phyloP scores from a whole-genome alignment of 345 rosid genomes.

The Balakata baccata region DNA sequence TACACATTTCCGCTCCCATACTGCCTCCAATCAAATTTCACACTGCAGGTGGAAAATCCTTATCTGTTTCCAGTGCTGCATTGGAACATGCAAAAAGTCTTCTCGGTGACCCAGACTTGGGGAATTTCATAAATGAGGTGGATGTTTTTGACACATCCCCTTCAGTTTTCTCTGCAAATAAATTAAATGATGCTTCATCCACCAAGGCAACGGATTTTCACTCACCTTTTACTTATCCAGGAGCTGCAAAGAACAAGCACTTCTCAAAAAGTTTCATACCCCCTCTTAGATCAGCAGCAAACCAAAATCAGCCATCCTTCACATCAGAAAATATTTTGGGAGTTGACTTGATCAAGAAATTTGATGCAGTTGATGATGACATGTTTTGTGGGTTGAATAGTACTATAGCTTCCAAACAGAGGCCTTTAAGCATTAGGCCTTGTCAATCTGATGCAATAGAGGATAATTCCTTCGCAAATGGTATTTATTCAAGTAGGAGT shows the following conservation, averaged over 20 bases:
- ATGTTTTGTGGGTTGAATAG: conserved; percentile 18
- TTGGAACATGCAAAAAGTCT: conserved; percentile 80
- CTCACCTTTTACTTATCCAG: conserved; percentile 36
- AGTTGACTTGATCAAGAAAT: conserved; percentile 63
- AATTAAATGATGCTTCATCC: conserved; percentile 31
- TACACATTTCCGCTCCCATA: conserved; percentile 33
- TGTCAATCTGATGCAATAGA: conserved; percentile 14
- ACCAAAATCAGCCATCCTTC: conserved; percentile 30
- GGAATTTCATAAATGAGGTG: conserved; percentile 46
- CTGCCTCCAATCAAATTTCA: conserved; percentile 68
- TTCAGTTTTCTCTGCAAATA: conserved; percentile 34
- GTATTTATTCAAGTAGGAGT: conserved; percentile 28
- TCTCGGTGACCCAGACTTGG: conserved; percentile 87
- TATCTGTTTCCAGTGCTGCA: conserved; percentile 84
- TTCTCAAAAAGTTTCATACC: conserved; percentile 50
- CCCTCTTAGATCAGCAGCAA: conserved; percentile 52
- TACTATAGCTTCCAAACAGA: conserved; percentile 28
- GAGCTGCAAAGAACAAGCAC: conserved; percentile 38
- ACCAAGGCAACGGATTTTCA: conserved; percentile 38
- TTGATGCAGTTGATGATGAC: conserved; percentile 56
- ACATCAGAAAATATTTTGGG: conserved; percentile 38
- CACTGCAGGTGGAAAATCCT: conserved; percentile 83
- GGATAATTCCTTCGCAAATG: conserved; percentile 29
- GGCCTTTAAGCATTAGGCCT: conserved; percentile 21
- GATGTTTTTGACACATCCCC: conserved; percentile 33